A percentile compares a stretch with the other conserved stretches of the same genome.
phyloP scores from a whole-genome alignment of 2,329 filamentous ascomycete species.

The Alternaria triticina region DNA sequence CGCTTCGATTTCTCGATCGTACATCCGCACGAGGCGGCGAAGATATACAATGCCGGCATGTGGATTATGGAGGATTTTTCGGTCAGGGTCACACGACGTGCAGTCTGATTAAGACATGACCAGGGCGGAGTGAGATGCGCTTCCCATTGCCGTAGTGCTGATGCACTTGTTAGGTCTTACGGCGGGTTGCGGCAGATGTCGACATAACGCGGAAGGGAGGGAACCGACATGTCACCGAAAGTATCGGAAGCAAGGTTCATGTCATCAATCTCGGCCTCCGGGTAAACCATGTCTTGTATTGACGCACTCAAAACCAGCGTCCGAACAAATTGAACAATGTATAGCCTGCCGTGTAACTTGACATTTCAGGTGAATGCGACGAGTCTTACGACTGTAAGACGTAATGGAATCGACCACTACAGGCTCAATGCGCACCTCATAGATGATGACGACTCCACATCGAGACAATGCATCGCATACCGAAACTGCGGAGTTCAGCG shows the following conservation, averaged over 20 bases:
- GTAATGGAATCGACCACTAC: background rate
- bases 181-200: background rate
- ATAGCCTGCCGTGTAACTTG: background rate
- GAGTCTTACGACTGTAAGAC: background rate
- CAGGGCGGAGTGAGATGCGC: background rate
- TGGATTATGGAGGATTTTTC: constrained; percentile 1
- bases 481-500: background rate
- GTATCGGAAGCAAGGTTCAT: background rate
- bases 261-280: background rate
- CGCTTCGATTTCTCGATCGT: background rate
- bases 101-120: background rate
- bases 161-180: background rate
- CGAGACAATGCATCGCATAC: background rate
- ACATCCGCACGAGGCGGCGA: background rate
- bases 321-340: background rate
- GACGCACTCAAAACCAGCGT: background rate
- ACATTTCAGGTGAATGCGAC: background rate
- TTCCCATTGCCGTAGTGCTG: background rate
- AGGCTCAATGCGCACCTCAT: background rate
- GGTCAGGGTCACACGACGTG: background rate
- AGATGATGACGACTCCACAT: background rate
- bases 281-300: background rate
- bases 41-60: background rate
- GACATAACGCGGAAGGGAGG: background rate
- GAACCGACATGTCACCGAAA: background rate